A percentile compares a stretch with the other conserved stretches of the same genome.
Conservation (phyloP, 257 asterid species). For the Petunia secreta region DNA sequence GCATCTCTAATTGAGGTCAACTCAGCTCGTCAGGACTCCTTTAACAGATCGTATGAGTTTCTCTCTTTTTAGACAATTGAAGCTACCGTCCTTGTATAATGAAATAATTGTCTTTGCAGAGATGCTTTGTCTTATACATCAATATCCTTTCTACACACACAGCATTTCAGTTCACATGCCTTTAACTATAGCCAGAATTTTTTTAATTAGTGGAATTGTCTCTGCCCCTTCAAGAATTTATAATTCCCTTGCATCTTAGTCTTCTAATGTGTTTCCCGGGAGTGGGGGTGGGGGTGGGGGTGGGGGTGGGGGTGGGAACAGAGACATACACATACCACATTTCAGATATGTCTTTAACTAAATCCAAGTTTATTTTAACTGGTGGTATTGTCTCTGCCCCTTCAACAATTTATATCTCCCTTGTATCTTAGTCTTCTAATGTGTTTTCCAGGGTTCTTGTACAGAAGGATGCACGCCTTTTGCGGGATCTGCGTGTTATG, state of each 20-base stretch:
- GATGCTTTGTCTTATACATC: background rate
- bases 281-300: background rate
- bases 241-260: conserved; percentile 25
- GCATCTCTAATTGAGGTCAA: conserved; percentile 62
- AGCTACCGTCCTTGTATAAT: background rate
- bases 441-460: conserved; percentile 55
- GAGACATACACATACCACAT: conserved; percentile 3
- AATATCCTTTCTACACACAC: background rate
- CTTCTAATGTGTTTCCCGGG: conserved; percentile 45
- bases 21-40: conserved; percentile 75
- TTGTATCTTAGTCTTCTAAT: conserved; percentile 31
- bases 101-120: background rate
- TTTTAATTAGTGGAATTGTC: background rate
- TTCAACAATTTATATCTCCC: conserved; percentile 16
- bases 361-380: background rate
- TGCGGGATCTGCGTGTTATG: conserved; percentile 75
- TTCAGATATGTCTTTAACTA: background rate
- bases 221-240: conserved; percentile 14
- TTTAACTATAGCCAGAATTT: background rate
- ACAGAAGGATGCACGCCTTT: conserved; percentile 63
- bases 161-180: background rate
- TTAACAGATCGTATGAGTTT: conserved; percentile 70
- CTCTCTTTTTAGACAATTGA: conserved; percentile 20
- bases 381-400: background rate
- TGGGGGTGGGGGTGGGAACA: background rate